These are phyloP conservation scores for Beauveria sp. DNA, from an alignment of 2,329 filamentous ascomycete species.

Conservation along the genomic window DNA sequence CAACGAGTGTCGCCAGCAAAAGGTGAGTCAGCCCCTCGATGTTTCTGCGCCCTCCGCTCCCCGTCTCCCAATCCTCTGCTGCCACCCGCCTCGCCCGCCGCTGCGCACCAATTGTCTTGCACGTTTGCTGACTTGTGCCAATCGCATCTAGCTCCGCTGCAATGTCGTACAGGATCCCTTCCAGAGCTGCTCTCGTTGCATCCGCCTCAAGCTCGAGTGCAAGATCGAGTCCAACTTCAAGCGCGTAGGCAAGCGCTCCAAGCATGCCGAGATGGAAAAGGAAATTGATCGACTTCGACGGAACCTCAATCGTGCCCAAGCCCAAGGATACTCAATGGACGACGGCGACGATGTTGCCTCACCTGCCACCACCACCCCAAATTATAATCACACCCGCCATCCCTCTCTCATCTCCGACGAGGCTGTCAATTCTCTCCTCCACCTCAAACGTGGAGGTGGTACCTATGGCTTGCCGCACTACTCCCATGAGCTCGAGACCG, in stretches of 20 bases:
- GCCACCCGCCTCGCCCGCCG: background rate
- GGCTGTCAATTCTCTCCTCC: conserved; percentile 58
- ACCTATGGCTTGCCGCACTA: conserved; percentile 53
- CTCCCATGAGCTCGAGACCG: conserved; percentile 54
- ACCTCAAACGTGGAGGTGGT: conserved; percentile 54
- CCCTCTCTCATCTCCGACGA: conserved; percentile 60
- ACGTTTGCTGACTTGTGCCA: conserved; percentile 1
- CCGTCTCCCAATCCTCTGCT: background rate
- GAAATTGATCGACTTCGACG: conserved; percentile 65
- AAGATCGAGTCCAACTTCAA: conserved; percentile 87
- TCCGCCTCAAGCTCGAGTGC: conserved; percentile 72
- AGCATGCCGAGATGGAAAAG: conserved; percentile 81
- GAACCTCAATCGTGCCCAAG: conserved; percentile 51
- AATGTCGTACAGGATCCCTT: conserved; percentile 79
- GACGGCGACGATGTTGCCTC: conserved; percentile 53
- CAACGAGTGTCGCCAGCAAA: conserved; percentile 80
- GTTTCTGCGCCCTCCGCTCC: background rate
- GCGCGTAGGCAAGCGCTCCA: conserved; percentile 71
- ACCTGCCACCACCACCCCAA: conserved; percentile 46
- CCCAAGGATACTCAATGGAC: conserved; percentile 47
- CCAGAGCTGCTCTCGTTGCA: conserved; percentile 67
- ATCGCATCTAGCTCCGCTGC: conserved; percentile 58
- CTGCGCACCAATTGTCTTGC: background rate
- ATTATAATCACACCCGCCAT: conserved; percentile 53
- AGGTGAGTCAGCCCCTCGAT: conserved; percentile 46